These are phyloP conservation scores for Trichoderma oligosporum DNA, from an alignment of 2,329 filamentous ascomycete genomes.

Conservation along the genomic window DNA sequence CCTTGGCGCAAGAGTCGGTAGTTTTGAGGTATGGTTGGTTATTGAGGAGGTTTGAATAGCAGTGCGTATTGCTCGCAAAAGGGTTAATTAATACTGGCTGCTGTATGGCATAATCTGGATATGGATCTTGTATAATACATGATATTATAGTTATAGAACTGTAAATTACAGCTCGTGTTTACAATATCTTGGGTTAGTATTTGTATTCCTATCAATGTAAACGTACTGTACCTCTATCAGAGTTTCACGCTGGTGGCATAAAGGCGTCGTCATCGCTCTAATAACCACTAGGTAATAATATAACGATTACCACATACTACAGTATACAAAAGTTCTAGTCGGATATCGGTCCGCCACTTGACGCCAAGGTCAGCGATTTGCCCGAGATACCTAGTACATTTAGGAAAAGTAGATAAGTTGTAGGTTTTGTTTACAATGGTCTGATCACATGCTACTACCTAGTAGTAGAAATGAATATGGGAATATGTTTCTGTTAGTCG, in stretches of 20 bases:
- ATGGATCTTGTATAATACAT: too few relatives aligned
- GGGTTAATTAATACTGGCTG: too few relatives aligned
- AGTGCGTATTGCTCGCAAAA: background rate
- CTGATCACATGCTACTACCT: background rate
- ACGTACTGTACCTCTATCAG: too few relatives aligned
- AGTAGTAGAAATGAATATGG: too few relatives aligned
- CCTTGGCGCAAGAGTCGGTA: background rate
- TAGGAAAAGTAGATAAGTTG: background rate
- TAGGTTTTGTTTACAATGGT: background rate
- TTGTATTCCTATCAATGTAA: too few relatives aligned
- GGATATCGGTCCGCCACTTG: background rate
- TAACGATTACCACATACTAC: too few relatives aligned
- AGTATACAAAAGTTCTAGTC: background rate
- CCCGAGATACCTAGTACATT: background rate
- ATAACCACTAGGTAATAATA: too few relatives aligned
- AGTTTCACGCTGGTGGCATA: background rate
- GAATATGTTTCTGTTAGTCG: background rate
- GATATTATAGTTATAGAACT: too few relatives aligned
- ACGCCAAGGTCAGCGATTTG: background rate
- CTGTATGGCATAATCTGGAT: too few relatives aligned
- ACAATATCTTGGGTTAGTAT: too few relatives aligned
- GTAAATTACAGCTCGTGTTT: too few relatives aligned
- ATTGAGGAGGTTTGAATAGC: background rate
- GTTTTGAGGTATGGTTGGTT: background rate
- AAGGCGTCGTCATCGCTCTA: background rate